phyloP scores from a whole-genome alignment of 495 filamentous ascomycete genomes.

The Staphylotrichum longicolle region DNA sequence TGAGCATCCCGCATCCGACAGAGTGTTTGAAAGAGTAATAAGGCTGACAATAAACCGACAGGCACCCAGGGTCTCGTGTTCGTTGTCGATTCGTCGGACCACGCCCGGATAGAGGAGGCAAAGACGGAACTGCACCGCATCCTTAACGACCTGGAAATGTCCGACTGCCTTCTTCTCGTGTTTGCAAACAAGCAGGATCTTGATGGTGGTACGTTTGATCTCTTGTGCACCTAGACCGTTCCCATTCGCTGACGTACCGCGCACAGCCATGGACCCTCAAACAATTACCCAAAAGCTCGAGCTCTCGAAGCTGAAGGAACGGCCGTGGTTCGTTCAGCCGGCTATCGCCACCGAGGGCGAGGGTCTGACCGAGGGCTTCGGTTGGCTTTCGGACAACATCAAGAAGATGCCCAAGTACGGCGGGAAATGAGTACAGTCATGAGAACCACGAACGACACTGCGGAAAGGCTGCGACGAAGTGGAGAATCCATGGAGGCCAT shows the following conservation, averaged over 20 bases:
- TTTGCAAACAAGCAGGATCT: conserved; percentile 99
- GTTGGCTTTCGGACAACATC: conserved; percentile 92
- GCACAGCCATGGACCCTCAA: conserved; percentile 75
- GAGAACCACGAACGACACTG: no score
- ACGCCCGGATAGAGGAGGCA: conserved; percentile 83
- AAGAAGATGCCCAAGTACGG: conserved; percentile 62
- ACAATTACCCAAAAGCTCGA: conserved; percentile 85
- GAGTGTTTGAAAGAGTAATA: neutral
- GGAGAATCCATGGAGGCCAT: no score
- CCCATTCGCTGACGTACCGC: no score
- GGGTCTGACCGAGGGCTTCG: conserved; percentile 89
- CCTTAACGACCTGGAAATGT: conserved; percentile 97
- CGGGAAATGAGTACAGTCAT: conserved; percentile 43
- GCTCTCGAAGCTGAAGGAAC: conserved; percentile 81
- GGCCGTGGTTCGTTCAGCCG: conserved; percentile 94
- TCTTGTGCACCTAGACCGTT: no score
- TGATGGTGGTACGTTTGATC: conserved; percentile 62
- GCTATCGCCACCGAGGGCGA: conserved; percentile 93
- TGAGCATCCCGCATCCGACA: conserved; percentile 38
- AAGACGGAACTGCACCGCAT: conserved; percentile 87
- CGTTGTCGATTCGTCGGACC: conserved; percentile 91
- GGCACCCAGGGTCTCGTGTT: conserved; percentile 97
- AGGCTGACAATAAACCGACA: conserved; percentile 30
- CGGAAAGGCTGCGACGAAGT: no score
- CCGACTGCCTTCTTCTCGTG: conserved; percentile 86